These are phyloP conservation scores for Lepidium africanum DNA, from an alignment of 345 rosid species.

Conservation along the genomic window DNA sequence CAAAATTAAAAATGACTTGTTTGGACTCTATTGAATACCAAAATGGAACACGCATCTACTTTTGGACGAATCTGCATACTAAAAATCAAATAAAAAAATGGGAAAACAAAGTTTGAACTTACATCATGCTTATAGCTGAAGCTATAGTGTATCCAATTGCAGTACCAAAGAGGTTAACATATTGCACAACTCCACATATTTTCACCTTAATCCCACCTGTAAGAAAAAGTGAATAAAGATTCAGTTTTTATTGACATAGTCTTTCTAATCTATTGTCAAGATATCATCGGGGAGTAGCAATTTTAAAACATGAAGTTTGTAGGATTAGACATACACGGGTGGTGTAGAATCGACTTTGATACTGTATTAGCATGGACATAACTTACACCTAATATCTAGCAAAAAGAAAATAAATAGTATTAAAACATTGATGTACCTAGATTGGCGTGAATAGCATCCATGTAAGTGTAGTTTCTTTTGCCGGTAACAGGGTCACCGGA, in stretches of 20 bases:
- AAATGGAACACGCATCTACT: slow-evolving; percentile 23
- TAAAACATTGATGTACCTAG: slow-evolving; percentile 33
- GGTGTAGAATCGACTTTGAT: too few relatives aligned
- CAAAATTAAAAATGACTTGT: not conserved
- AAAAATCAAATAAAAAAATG: not conserved
- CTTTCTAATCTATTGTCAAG: too few relatives aligned
- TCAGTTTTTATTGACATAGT: not conserved
- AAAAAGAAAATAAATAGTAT: not conserved
- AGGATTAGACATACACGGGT: too few relatives aligned
- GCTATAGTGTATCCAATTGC: slow-evolving; percentile 78
- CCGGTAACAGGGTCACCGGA: slow-evolving; percentile 56
- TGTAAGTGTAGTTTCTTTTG: slow-evolving; percentile 66
- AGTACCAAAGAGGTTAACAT: slow-evolving; percentile 61
- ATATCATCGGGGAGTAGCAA: too few relatives aligned
- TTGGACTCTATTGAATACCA: not conserved
- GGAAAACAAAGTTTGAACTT: slow-evolving; percentile 17
- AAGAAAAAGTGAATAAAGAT: not conserved
- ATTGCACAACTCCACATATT: slow-evolving; percentile 64
- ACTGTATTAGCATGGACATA: too few relatives aligned
- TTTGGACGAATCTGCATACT: not conserved
- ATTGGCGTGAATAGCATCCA: slow-evolving; percentile 54
- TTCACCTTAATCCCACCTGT: slow-evolving; percentile 55
- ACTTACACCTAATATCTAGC: too few relatives aligned
- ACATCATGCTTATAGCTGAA: slow-evolving; percentile 63
- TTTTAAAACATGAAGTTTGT: too few relatives aligned